These are phyloP conservation scores for Tagetes erecta DNA, from an alignment of 129 eudicot genomes.

Conservation along the genomic window DNA sequence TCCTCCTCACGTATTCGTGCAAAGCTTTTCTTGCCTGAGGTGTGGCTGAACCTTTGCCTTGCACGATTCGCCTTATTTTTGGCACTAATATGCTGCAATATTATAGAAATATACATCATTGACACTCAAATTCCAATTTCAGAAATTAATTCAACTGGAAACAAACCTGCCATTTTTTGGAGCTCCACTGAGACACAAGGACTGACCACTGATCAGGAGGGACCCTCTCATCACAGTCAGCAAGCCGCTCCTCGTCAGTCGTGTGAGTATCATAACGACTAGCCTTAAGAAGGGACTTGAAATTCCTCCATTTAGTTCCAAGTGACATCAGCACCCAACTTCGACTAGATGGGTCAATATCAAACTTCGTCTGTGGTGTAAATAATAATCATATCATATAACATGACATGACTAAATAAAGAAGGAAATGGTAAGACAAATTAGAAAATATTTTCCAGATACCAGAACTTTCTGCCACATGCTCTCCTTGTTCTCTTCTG, in stretches of 20 bases:
- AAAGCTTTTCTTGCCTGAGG: constrained; percentile 60
- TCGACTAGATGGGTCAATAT: constrained; percentile 45
- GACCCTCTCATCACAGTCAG: constrained; percentile 58
- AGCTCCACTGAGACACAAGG: constrained; percentile 54
- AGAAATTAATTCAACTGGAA: not conserved
- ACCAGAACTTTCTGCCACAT: constrained; percentile 54
- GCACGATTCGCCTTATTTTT: constrained; percentile 56
- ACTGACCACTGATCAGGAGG: constrained; percentile 59
- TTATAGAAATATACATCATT: not conserved
- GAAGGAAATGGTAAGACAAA: not conserved
- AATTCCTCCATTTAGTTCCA: constrained; percentile 54
- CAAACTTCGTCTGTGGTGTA: constrained; percentile 46
- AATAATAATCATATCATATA: not conserved
- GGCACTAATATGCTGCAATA: constrained; percentile 43
- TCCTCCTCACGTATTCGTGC: constrained; percentile 53
- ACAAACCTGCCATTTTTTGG: constrained; percentile 46
- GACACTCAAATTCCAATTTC: not conserved
- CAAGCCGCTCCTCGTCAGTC: constrained; percentile 55
- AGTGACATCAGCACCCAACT: constrained; percentile 59
- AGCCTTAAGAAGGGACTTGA: constrained; percentile 44
- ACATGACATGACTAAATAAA: not conserved
- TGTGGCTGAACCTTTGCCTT: constrained; percentile 36
- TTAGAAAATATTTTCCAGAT: not conserved
- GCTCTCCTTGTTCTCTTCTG: constrained; percentile 51
- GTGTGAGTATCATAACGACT: constrained; percentile 43